Conservation (phyloP, 2,329 filamentous ascomycete genomes). For the Parastagonospora nodorum region DNA sequence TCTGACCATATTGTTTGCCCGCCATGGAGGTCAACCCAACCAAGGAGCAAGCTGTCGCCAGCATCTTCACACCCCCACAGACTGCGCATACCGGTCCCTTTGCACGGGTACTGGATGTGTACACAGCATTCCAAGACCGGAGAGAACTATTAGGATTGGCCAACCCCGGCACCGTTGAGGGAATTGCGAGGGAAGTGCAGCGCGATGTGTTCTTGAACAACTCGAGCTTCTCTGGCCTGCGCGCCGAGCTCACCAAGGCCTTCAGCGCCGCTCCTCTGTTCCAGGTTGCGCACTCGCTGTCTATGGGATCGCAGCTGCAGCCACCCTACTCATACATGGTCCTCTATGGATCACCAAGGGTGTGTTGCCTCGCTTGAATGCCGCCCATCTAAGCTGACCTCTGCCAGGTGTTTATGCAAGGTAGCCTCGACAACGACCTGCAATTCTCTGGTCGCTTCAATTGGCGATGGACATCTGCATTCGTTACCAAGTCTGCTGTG, state of each 20-base stretch:
- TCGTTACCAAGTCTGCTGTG: conserved; percentile 86
- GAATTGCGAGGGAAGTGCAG: conserved; percentile 87
- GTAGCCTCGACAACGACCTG: conserved; percentile 91
- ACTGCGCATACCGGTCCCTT: conserved; percentile 70
- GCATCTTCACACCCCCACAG: conserved; percentile 65
- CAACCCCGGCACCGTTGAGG: conserved; percentile 92
- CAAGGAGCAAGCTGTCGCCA: conserved; percentile 49
- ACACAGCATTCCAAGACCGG: conserved; percentile 80
- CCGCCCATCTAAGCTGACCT: conserved; percentile 23
- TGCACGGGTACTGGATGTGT: conserved; percentile 73
- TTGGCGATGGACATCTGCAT: conserved; percentile 79
- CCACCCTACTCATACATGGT: conserved; percentile 95
- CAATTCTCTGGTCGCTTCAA: conserved; percentile 88
- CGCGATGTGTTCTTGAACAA: conserved; percentile 96
- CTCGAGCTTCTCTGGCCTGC: conserved; percentile 94
- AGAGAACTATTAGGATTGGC: conserved; percentile 85
- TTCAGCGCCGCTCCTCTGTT: conserved; percentile 94
- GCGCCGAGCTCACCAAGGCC: conserved; percentile 94
- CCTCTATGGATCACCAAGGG: conserved; percentile 91
- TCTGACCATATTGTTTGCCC: conserved; percentile 15
- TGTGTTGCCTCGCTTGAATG: conserved; percentile 52
- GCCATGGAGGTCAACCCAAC: conserved; percentile 41
- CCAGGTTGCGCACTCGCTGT: conserved; percentile 96
- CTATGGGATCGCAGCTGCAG: conserved; percentile 85
- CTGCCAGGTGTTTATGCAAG: conserved; percentile 87